These are phyloP conservation scores for Circinella umbellata DNA, from an alignment of 371 early-diverging fungal genomes.

Conservation along the genomic window DNA sequence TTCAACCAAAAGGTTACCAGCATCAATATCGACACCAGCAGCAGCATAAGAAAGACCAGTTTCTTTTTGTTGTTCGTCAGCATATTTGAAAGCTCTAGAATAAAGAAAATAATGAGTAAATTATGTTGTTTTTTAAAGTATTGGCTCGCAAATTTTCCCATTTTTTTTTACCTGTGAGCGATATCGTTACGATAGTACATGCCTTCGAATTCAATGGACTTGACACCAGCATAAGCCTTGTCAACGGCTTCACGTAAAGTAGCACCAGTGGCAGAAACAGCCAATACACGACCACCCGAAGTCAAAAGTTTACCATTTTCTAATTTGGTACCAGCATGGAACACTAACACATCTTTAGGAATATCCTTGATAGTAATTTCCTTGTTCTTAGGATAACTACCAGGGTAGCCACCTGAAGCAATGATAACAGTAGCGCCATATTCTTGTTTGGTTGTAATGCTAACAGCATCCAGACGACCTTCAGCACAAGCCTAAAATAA, in stretches of 20 bases:
- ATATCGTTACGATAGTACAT: conserved; percentile 92
- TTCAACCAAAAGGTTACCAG: conserved; percentile 93
- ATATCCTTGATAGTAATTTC: conserved; percentile 66
- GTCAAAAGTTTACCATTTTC: conserved; percentile 71
- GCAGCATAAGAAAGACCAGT: conserved; percentile 83
- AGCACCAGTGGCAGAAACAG: conserved; percentile 83
- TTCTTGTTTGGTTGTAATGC: conserved; percentile 70
- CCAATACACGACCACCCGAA: conserved; percentile 95
- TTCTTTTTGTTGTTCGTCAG: conserved; percentile 49
- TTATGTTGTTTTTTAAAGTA: too few species aligned
- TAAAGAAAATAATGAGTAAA: background rate
- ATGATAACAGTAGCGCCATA: conserved; percentile 91
- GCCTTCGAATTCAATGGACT: conserved; percentile 79
- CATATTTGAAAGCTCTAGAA: conserved; percentile 65
- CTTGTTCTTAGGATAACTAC: conserved; percentile 81
- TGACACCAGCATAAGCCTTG: conserved; percentile 74
- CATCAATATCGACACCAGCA: conserved; percentile 96
- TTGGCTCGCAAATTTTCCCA: too few species aligned
- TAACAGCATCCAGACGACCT: conserved; percentile 90
- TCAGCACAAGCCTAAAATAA: conserved; percentile 75
- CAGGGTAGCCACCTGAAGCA: conserved; percentile 95
- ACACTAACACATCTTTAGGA: conserved; percentile 68
- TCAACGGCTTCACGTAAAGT: conserved; percentile 79
- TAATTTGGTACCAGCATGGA: conserved; percentile 91
- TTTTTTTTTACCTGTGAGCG: conserved; percentile 67